phyloP scores from a whole-genome alignment of 2,329 filamentous ascomycete genomes.

The Aspergillus sp. region DNA sequence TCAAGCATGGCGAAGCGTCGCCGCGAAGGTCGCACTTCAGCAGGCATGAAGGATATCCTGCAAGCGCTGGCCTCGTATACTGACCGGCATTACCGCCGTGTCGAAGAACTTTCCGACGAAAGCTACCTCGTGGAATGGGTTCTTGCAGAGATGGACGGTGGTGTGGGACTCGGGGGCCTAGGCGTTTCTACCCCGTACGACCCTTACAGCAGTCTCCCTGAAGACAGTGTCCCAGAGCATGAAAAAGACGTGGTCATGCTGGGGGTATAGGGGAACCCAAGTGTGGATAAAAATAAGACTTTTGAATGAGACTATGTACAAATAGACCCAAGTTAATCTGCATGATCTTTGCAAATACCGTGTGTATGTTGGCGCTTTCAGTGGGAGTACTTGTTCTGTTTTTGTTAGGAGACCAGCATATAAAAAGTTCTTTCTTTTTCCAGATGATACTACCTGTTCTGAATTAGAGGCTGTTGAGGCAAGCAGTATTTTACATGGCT shows the following conservation, averaged over 20 bases:
- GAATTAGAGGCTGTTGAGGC: background rate
- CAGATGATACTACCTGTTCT: slow-evolving; percentile 1
- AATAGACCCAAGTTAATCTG: slow-evolving; percentile 19
- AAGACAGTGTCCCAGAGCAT: slow-evolving; percentile 29
- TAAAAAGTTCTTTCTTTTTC: slow-evolving; percentile 18
- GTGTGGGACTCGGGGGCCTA: slow-evolving; percentile 49
- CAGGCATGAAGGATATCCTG: slow-evolving; percentile 78
- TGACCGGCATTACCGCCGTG: slow-evolving; percentile 84
- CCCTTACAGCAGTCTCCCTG: slow-evolving; percentile 12
- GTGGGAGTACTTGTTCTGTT: slow-evolving; percentile 22
- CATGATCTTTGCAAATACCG: slow-evolving; percentile 9
- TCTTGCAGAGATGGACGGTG: slow-evolving; percentile 83
- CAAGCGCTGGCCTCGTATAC: slow-evolving; percentile 89
- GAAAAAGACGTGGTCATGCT: slow-evolving; percentile 46
- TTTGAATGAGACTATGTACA: slow-evolving; percentile 23
- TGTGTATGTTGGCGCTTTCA: slow-evolving; percentile 20
- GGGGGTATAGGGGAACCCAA: slow-evolving; percentile 25
- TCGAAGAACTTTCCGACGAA: slow-evolving; percentile 90
- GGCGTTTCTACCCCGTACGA: slow-evolving; percentile 24
- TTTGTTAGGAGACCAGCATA: slow-evolving; percentile 10
- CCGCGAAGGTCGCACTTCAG: slow-evolving; percentile 43
- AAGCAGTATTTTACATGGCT: background rate
- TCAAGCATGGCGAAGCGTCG: slow-evolving; percentile 32
- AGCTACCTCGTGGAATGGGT: slow-evolving; percentile 95
- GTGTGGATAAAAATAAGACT: background rate